phyloP scores from a whole-genome alignment of 2,329 filamentous ascomycete species.

The Penicillium sp. region DNA sequence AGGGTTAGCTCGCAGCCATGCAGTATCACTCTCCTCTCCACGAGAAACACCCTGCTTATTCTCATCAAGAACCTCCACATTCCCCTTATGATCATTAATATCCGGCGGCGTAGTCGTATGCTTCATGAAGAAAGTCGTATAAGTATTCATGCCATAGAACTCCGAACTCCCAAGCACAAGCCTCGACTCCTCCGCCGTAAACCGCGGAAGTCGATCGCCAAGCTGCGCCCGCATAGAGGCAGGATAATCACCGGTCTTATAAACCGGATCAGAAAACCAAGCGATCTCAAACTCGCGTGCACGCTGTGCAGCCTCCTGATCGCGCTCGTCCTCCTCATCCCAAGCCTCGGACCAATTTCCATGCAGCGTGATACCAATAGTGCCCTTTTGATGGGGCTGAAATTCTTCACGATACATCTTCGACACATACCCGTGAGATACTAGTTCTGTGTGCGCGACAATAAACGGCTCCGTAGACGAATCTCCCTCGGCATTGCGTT shows the following conservation, averaged over 20 bases:
- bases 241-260: conserved; percentile 68
- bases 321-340: conserved; percentile 68
- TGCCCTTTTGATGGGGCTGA: conserved; percentile 65
- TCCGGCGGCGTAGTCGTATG: conserved; percentile 57
- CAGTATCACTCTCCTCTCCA: conserved; percentile 73
- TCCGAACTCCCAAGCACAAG: conserved; percentile 76
- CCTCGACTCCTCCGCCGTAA: conserved; percentile 66
- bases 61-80: conserved; percentile 66
- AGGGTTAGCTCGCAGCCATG: conserved; percentile 73
- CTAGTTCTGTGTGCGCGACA: conserved; percentile 72
- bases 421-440: conserved; percentile 73
- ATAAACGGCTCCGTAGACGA: conserved; percentile 69
- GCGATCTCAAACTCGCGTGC: conserved; percentile 79
- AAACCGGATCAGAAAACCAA: conserved; percentile 81
- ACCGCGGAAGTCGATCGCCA: conserved; percentile 70
- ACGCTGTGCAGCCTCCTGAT: conserved; percentile 69
- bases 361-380: conserved; percentile 80
- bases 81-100: conserved; percentile 67
- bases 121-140: conserved; percentile 78
- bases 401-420: conserved; percentile 76
- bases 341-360: conserved; percentile 73
- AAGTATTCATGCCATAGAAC: conserved; percentile 88
- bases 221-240: conserved; percentile 76
- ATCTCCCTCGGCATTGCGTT: neutral
- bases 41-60: conserved; percentile 70